phyloP scores from a whole-genome alignment of 352 stramenopile genomes.

The Phytopythium kandeliae region DNA sequence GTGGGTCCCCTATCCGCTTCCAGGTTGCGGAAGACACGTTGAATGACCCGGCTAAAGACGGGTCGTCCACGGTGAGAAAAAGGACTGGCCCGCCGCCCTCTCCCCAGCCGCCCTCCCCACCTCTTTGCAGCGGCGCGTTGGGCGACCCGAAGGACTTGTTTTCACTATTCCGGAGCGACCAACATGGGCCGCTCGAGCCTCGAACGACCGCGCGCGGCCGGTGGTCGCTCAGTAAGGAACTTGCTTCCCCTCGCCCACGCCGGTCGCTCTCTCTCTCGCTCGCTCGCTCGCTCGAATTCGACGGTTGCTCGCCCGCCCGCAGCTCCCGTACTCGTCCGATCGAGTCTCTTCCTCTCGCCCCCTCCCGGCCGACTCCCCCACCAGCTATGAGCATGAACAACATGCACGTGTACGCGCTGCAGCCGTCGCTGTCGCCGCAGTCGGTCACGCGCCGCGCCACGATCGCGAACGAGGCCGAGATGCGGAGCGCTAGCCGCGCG shows the following conservation, averaged over 20 bases:
- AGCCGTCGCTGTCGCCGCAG: slow-evolving; percentile 35
- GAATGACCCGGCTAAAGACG: too few relatives aligned
- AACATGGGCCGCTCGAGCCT: background rate
- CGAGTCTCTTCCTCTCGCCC: too few relatives aligned
- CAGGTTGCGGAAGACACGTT: too few relatives aligned
- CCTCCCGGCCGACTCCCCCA: background rate
- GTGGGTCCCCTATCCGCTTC: slow-evolving; percentile 1
- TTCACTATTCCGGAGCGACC: background rate
- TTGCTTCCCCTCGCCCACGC: slow-evolving; percentile 4
- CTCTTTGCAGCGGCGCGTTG: background rate
- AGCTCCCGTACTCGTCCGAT: background rate
- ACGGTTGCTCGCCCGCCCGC: background rate
- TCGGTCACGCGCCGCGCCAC: slow-evolving; percentile 31
- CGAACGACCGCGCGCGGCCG: background rate
- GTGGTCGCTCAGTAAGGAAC: slow-evolving; percentile 6
- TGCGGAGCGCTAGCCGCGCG: slow-evolving; percentile 11
- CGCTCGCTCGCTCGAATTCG: background rate
- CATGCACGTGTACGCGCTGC: slow-evolving; percentile 29
- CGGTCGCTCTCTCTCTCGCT: too few relatives aligned
- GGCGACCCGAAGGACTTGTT: background rate
- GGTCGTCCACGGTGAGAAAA: background rate
- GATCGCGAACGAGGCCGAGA: slow-evolving; percentile 28
- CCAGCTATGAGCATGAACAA: slow-evolving; percentile 12
- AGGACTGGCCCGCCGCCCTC: background rate
- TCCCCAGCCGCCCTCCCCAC: background rate